A percentile compares a stretch with the other conserved stretches of the same genome.
Evolutionary conservation across 176 grass and related monocot species (phyloP).

Genomic region (Hsuehochloa calcarea): DNA sequence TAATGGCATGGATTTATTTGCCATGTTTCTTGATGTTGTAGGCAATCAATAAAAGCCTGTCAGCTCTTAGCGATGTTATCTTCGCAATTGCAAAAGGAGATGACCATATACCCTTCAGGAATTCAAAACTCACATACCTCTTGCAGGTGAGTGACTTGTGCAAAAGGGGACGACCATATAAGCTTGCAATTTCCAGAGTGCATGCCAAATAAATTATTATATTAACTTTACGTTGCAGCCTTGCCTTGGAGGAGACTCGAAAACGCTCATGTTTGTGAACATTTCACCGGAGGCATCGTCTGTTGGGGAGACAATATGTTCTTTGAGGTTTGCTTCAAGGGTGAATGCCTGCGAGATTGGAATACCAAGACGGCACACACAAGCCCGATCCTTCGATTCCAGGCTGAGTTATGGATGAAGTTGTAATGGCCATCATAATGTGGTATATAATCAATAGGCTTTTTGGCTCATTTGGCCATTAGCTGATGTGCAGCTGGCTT

Average conservation of each 20-base stretch:
- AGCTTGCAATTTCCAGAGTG: not conserved
- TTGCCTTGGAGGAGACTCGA: conserved; percentile 92
- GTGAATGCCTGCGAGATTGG: conserved; percentile 93
- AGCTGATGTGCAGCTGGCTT: conserved; percentile 17
- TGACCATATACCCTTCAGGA: conserved; percentile 87
- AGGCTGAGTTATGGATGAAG: conserved; percentile 49
- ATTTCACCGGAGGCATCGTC: conserved; percentile 76
- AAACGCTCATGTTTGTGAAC: conserved; percentile 96
- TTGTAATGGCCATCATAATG: not conserved
- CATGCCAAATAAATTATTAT: not conserved
- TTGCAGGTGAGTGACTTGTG: conserved; percentile 54
- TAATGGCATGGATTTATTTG: not conserved
- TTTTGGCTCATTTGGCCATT: conserved; percentile 17
- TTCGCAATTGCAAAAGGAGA: conserved; percentile 90
- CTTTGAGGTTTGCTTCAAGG: conserved; percentile 80
- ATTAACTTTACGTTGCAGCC: conserved; percentile 48
- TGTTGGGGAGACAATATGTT: conserved; percentile 63
- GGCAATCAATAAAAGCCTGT: conserved; percentile 95
- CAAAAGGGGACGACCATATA: not conserved
- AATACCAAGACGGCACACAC: conserved; percentile 69
- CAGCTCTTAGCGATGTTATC: conserved; percentile 86
- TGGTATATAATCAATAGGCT: not conserved
- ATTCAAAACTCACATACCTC: conserved; percentile 94
- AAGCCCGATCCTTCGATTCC: conserved; percentile 33
- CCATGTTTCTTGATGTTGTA: conserved; percentile 27